These are phyloP conservation scores for Xylariales sp. DNA, from an alignment of 2,329 filamentous ascomycete species.

Conservation along the genomic window DNA sequence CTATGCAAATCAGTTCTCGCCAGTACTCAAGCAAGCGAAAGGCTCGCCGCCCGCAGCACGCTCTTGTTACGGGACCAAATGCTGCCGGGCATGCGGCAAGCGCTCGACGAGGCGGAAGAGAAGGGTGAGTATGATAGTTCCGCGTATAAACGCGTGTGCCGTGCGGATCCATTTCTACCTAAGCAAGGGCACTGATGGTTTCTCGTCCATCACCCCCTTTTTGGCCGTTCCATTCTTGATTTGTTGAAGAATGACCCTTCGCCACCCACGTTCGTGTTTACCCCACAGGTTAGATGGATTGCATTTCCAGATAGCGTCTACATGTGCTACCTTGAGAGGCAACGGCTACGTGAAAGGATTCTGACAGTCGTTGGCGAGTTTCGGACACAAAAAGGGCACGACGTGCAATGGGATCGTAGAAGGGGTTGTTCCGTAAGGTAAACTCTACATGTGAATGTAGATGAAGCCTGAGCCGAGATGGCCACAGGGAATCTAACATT, in stretches of 20 bases:
- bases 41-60: slow-evolving; percentile 14
- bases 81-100: slow-evolving; percentile 31
- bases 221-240: not conserved
- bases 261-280: slow-evolving; percentile 39
- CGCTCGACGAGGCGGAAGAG: slow-evolving; percentile 30
- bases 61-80: slow-evolving; percentile 26
- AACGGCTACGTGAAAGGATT: slow-evolving; percentile 36
- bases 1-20: slow-evolving; percentile 35
- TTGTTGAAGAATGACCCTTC: not conserved
- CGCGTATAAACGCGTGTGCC: slow-evolving; percentile 37
- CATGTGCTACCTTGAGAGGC: slow-evolving; percentile 43
- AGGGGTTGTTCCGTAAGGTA: no score
- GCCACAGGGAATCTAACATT: no score
- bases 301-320: slow-evolving; percentile 40
- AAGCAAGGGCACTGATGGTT: slow-evolving; percentile 34
- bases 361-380: slow-evolving; percentile 37
- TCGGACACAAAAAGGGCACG: slow-evolving; percentile 6
- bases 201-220: slow-evolving; percentile 9
- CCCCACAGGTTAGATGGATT: slow-evolving; percentile 43
- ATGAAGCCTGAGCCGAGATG: no score
- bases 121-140: slow-evolving; percentile 36
- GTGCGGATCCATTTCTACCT: slow-evolving; percentile 35
- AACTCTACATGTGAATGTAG: no score
- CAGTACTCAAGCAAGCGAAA: slow-evolving; percentile 33
- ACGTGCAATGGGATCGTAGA: no score